These are phyloP conservation scores for Rhodotorula babjevae DNA, from an alignment of 768 basidiomycete species.

Conservation along the genomic window DNA sequence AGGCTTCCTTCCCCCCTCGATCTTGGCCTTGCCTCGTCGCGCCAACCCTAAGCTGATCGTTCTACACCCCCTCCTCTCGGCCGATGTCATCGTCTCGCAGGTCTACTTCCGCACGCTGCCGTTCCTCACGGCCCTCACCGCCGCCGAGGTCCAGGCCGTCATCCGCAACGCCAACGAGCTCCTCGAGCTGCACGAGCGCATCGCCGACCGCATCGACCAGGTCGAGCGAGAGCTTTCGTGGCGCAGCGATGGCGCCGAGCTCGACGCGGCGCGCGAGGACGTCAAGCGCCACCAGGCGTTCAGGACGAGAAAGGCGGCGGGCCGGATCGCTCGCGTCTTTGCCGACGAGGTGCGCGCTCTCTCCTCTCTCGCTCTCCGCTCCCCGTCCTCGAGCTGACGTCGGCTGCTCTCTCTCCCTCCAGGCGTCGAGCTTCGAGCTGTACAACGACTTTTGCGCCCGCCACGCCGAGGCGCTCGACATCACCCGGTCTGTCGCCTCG, in stretches of 20 bases:
- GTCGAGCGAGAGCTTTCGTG: slow-evolving; percentile 36
- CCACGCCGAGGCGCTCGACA: slow-evolving; percentile 72
- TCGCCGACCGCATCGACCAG: slow-evolving; percentile 18
- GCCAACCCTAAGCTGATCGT: background rate
- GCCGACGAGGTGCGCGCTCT: slow-evolving; percentile 52
- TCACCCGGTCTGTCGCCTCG: slow-evolving; percentile 61
- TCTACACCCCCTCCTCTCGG: background rate
- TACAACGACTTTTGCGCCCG: slow-evolving; percentile 85
- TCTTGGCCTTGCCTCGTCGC: background rate
- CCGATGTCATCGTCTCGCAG: slow-evolving; percentile 5
- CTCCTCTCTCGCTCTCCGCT: too few species aligned
- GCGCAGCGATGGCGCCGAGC: background rate
- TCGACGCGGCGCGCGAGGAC: background rate
- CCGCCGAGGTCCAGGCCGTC: slow-evolving; percentile 23
- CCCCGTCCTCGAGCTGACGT: slow-evolving; percentile 28
- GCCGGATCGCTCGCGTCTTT: slow-evolving; percentile 13
- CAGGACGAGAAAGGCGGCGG: slow-evolving; percentile 12
- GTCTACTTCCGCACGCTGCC: slow-evolving; percentile 43
- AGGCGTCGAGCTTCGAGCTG: slow-evolving; percentile 55
- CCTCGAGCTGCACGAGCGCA: slow-evolving; percentile 38
- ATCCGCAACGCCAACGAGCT: slow-evolving; percentile 29
- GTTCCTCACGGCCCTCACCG: slow-evolving; percentile 36
- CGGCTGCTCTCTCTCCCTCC: too few species aligned
- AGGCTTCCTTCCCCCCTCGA: background rate
- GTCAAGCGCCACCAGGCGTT: background rate